Evolutionary conservation across 164 flowering plant genomes (phyloP), one percentile per base, ranked within the genome.

Genomic region (Sextonia rubra): DNA sequence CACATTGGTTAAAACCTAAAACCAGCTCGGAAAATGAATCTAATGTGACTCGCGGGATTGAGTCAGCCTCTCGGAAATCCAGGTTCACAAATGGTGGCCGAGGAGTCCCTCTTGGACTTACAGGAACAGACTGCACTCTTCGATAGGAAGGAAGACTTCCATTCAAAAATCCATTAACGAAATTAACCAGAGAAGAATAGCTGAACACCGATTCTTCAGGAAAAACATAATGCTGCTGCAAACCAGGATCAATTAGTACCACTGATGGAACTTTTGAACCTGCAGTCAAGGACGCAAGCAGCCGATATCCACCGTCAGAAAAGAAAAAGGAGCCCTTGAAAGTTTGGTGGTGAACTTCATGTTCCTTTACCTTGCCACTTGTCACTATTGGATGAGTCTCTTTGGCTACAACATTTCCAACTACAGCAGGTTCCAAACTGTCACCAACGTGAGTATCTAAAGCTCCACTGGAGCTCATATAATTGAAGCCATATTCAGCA

Each of bases 201-300:
- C 75, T 83, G 47, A 91, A 79, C 58, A 18, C 75, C 62, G 30
- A 66, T 62, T 83, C 80, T 72, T 83, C 80, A 4, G 88, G 87
- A 47, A 78, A 83, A 66, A 89, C 82, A 83, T 85, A 89, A 79
- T 95, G 99, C 27, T 83, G 80, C 77, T 82, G 85, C 60, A 79
- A 71, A 65, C 77, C 60, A 14, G 99, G 99, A 84, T 93, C 98
- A 85, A 91, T 32, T 67, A 91, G 83, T 47, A 93, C 89, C 71
- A 87, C 63, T 12, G 90, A 82, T 37, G 99, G 99, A 77, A 93
- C 77, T 56, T 75, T 80, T 37, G 82, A 77, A 20, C 75, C 82
- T 68, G 83, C 86, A 69, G 93, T 88, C 70, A 95, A 76, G 68
- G 88, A 70, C 76, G 74, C 79, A 66, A 91, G 92, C 64, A 88